A percentile compares a stretch with the other conserved stretches of the same genome.
Evolutionary conservation across 2,329 filamentous ascomycete species (phyloP).

Genomic region (Neurospora sp.): DNA sequence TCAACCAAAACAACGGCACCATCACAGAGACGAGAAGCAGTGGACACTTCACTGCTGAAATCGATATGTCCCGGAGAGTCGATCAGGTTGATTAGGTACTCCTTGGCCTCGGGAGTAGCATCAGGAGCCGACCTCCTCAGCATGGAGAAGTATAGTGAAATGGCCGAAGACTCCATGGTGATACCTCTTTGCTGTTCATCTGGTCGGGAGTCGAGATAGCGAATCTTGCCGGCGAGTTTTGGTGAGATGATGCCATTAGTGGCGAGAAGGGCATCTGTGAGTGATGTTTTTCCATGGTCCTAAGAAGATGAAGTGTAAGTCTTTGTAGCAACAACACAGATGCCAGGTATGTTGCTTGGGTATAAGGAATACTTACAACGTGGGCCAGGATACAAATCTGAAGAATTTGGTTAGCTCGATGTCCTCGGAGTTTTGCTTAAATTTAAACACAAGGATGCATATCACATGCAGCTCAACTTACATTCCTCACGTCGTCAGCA

Average conservation of each 20-base stretch:
- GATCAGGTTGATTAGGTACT: slow-evolving; percentile 95
- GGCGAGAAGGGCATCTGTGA: slow-evolving; percentile 90
- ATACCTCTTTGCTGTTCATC: slow-evolving; percentile 95
- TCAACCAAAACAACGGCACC: slow-evolving; percentile 91
- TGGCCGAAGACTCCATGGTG: slow-evolving; percentile 99
- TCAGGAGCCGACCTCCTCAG: slow-evolving; percentile 62
- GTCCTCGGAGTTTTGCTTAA: slow-evolving; percentile 1
- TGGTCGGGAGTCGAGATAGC: slow-evolving; percentile 90
- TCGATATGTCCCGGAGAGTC: slow-evolving; percentile 98
- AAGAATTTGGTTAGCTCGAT: slow-evolving; percentile 21
- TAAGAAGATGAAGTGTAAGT: slow-evolving; percentile 6
- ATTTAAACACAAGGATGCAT: slow-evolving; percentile 1
- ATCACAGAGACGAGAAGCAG: slow-evolving; percentile 86
- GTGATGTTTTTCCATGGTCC: slow-evolving; percentile 96
- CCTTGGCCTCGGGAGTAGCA: slow-evolving; percentile 60
- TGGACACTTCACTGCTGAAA: slow-evolving; percentile 96
- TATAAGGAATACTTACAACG: slow-evolving; percentile 36
- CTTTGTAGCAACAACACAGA: background rate
- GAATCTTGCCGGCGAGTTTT: slow-evolving; percentile 94
- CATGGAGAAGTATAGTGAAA: slow-evolving; percentile 93
- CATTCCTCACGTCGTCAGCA: slow-evolving; percentile 85
- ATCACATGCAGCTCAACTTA: slow-evolving; percentile 32
- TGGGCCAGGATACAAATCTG: slow-evolving; percentile 90
- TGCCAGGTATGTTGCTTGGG: background rate
- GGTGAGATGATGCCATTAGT: slow-evolving; percentile 99